Conservation (phyloP, 768 basidiomycete species). For the Inosperma sp. region DNA sequence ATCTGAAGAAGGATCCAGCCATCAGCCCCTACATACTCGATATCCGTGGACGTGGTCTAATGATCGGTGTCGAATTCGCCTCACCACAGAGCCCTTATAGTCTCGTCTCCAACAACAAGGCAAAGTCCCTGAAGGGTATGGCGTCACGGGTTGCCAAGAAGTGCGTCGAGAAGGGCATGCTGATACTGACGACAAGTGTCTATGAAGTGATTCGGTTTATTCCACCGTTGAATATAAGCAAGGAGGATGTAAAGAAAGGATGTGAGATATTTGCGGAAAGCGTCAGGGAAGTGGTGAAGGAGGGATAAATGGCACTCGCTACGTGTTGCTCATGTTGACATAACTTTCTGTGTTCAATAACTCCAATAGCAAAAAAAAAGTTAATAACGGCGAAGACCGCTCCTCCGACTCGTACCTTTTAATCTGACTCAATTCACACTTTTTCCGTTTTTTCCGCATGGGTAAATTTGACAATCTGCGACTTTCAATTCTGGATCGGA, state of each 20-base stretch:
- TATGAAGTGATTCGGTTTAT: slow-evolving; percentile 92
- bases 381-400: too few relatives aligned
- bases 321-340: too few relatives aligned
- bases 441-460: too few relatives aligned
- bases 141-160: slow-evolving; percentile 68
- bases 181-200: slow-evolving; percentile 85
- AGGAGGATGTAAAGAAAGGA: slow-evolving; percentile 71
- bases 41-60: slow-evolving; percentile 83
- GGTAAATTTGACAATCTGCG: too few relatives aligned
- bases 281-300: slow-evolving; percentile 61
- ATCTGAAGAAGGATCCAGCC: slow-evolving; percentile 49
- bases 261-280: slow-evolving; percentile 62
- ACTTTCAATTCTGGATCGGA: too few relatives aligned
- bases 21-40: slow-evolving; percentile 67
- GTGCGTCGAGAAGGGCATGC: slow-evolving; percentile 81
- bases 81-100: too few relatives aligned
- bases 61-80: slow-evolving; percentile 80
- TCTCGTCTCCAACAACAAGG: too few relatives aligned
- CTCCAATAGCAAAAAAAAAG: too few relatives aligned
- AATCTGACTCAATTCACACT: too few relatives aligned
- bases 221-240: slow-evolving; percentile 78
- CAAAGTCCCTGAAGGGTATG: slow-evolving; percentile 40
- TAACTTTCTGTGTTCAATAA: too few relatives aligned
- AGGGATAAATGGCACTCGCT: slow-evolving; percentile 38
- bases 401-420: too few relatives aligned